Conservation (phyloP, 768 basidiomycete species). For the Gloeophyllum trabeum region DNA sequence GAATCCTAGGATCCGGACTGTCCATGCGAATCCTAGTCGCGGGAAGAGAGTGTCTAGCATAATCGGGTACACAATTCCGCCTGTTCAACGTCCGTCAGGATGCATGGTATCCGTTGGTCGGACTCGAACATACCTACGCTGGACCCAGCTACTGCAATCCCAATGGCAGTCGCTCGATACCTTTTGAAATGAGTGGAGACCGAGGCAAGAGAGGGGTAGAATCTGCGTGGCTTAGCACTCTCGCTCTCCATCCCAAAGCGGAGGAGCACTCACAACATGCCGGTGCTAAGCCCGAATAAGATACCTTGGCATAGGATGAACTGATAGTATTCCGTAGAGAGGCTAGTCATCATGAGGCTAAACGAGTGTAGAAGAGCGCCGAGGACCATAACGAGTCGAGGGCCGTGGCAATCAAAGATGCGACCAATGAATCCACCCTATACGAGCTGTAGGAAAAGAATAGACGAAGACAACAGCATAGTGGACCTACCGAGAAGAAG, state of each 20-base stretch:
- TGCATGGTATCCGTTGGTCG: too few relatives aligned
- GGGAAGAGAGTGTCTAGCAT: too few relatives aligned
- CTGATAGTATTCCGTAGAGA: constrained; percentile 46
- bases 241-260: too few relatives aligned
- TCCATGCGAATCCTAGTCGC: too few relatives aligned
- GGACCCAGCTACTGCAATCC: constrained; percentile 62
- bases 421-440: constrained; percentile 56
- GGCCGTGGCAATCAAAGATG: constrained; percentile 50
- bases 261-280: constrained; percentile 39
- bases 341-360: constrained; percentile 49
- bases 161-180: constrained; percentile 62
- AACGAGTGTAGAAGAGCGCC: constrained; percentile 38
- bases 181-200: constrained; percentile 54
- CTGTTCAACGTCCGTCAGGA: too few relatives aligned
- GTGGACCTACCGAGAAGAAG: constrained; percentile 48
- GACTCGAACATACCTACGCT: too few relatives aligned
- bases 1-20: too few relatives aligned
- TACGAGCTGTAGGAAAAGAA: constrained; percentile 1
- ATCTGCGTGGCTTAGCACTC: too few relatives aligned
- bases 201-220: constrained; percentile 59
- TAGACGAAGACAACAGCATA: neutral
- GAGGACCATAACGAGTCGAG: constrained; percentile 35
- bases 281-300: constrained; percentile 54
- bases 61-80: constrained; percentile 63
- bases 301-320: constrained; percentile 54